These are phyloP conservation scores for Eutypella sp. DNA, from an alignment of 2,329 filamentous ascomycete species.

Conservation along the genomic window DNA sequence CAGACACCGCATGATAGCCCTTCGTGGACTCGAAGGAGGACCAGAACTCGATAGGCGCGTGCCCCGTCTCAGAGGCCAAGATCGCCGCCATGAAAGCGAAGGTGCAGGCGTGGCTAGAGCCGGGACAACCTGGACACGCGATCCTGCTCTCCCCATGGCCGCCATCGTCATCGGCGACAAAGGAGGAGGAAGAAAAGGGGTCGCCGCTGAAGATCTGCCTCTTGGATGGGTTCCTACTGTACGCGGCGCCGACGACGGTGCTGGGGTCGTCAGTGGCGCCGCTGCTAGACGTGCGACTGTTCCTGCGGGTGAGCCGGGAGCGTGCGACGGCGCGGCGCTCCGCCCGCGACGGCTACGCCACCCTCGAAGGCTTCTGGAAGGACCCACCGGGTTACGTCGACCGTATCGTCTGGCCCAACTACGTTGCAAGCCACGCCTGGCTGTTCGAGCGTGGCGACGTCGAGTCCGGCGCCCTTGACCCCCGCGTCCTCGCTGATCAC, in stretches of 20 bases:
- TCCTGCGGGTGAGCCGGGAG: slow-evolving; percentile 65
- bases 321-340: slow-evolving; percentile 62
- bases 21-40: slow-evolving; percentile 55
- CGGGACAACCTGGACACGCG: slow-evolving; percentile 38
- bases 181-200: not conserved
- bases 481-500: slow-evolving; percentile 37
- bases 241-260: slow-evolving; percentile 51
- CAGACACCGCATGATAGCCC: slow-evolving; percentile 34
- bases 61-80: slow-evolving; percentile 44
- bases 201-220: slow-evolving; percentile 55
- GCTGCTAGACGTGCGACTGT: slow-evolving; percentile 69
- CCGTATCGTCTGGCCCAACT: slow-evolving; percentile 92
- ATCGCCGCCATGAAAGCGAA: slow-evolving; percentile 42
- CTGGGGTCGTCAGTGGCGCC: slow-evolving; percentile 23
- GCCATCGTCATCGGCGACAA: slow-evolving; percentile 20
- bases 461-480: slow-evolving; percentile 46
- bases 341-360: slow-evolving; percentile 71
- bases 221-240: slow-evolving; percentile 86
- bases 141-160: slow-evolving; percentile 7
- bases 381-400: slow-evolving; percentile 95
- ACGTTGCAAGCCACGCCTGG: slow-evolving; percentile 74
- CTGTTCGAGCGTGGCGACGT: slow-evolving; percentile 70
- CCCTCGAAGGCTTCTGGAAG: slow-evolving; percentile 85
- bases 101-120: slow-evolving; percentile 42
- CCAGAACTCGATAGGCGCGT: slow-evolving; percentile 54